Evolutionary conservation across 305 asterid species (phyloP), one percentile per base, ranked within the genome.

Genomic region (Solanum aculeatissimum): DNA sequence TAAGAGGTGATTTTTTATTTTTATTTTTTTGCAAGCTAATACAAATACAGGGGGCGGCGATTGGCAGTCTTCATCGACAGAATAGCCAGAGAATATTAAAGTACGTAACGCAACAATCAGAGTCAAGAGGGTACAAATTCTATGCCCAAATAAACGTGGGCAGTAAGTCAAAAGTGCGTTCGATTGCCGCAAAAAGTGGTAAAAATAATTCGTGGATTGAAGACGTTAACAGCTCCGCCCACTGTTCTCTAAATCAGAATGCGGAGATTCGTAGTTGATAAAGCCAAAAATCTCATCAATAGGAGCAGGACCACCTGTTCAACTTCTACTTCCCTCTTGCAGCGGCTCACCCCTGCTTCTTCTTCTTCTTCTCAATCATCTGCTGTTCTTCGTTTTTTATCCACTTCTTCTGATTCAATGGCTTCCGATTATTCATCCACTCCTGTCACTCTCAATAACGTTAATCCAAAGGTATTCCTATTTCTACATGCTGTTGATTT

Each of bases 221-320:
- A 51, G 1, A 77, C 27, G 21, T 51, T 51, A 16, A 77, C 82
- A 27, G 45, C 63, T 77, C 29, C 82, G 82, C 82, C 29, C 82
- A 77, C 25, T 16, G 82, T 77, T 77, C 13, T 10, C 10, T 29
- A 15, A 74, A 74, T 49, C 54, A 82, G 43, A 49, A 94, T 95
- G 98, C 93, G 96, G 93, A 91, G 91, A 91, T 91, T 91, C 80
- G 96, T 85, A 87, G 94, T 90, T n/a, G 91, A 89, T 53, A 89
- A 87, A 74, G 84, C 93, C 79, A 87, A 87, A 55, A 55, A 68
- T 57, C 85, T 89, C 23, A 54, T 82, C 57, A 69, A 18, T 40
- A 83, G 79, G 27, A 25, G 15, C 49, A 77, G 82, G 82, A 77
- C 65, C 82, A 77, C 65, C 82, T 51, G 16, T 21, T 85, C 87